Percentiles rank a stretch among this genome's conserved stretches.
These are phyloP conservation scores for Hypoxylon sp. DNA, from an alignment of 2,329 filamentous ascomycete genomes.

Conservation along the genomic window DNA sequence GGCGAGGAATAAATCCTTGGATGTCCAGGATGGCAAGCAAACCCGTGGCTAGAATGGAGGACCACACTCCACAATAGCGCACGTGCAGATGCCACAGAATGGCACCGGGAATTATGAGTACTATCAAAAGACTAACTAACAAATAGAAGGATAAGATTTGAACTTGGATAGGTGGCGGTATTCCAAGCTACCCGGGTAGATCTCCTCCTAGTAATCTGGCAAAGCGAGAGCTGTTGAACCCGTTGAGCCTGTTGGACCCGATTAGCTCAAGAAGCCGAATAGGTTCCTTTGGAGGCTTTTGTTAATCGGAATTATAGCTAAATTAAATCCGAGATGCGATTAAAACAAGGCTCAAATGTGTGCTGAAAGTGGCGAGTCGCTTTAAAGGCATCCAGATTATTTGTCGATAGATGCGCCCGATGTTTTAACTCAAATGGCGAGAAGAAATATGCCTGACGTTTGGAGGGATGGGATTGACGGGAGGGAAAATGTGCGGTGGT, in stretches of 20 bases:
- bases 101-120: conserved; percentile 21
- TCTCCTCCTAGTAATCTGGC: conserved; percentile 8
- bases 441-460: conserved; percentile 9
- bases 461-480: conserved; percentile 20
- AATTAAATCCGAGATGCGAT: conserved; percentile 20
- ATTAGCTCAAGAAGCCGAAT: conserved; percentile 11
- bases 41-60: conserved; percentile 15
- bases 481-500: conserved; percentile 22
- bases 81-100: conserved; percentile 9
- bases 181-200: conserved; percentile 11
- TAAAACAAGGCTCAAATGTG: conserved; percentile 4
- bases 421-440: conserved; percentile 3
- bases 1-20: conserved; percentile 7
- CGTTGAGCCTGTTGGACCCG: conserved; percentile 6
- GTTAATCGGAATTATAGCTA: conserved; percentile 15
- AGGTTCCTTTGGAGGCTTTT: conserved; percentile 4
- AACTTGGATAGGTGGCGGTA: conserved; percentile 9
- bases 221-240: background rate
- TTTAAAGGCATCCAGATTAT: conserved; percentile 7
- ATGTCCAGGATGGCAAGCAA: conserved; percentile 12
- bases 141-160: conserved; percentile 8
- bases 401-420: conserved; percentile 32
- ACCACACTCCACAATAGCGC: conserved; percentile 11
- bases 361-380: conserved; percentile 9
- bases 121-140: conserved; percentile 33